These are phyloP conservation scores for Rubia yunnanensis DNA, from an alignment of 257 asterid species.

Conservation along the genomic window DNA sequence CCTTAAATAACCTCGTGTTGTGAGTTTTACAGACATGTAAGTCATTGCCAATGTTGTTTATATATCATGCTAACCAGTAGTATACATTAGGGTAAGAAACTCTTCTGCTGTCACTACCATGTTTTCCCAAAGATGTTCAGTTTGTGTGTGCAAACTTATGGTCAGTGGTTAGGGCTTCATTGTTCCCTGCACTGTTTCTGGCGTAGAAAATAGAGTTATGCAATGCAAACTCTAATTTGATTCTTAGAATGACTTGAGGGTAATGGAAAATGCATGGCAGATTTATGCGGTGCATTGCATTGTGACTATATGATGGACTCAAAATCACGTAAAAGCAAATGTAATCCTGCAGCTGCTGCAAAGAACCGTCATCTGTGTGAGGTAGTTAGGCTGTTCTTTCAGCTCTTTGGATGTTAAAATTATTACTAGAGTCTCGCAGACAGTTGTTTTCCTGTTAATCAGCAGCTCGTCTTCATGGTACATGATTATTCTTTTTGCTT, in stretches of 20 bases:
- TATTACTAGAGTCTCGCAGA: conserved; percentile 59
- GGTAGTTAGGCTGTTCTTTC: conserved; percentile 29
- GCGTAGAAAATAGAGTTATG: too few relatives aligned
- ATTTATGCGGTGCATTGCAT: conserved; percentile 87
- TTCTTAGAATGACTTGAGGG: conserved; percentile 37
- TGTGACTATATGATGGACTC: conserved; percentile 56
- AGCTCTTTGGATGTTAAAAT: background rate
- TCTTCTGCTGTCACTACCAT: background rate
- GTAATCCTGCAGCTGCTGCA: conserved; percentile 89
- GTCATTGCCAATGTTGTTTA: background rate
- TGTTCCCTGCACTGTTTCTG: conserved; percentile 62
- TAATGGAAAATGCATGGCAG: conserved; percentile 85
- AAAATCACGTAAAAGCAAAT: conserved; percentile 59
- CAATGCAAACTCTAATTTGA: conserved; percentile 4
- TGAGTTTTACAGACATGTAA: background rate
- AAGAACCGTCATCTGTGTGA: conserved; percentile 79
- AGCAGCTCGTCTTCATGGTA: conserved; percentile 82
- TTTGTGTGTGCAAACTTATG: background rate
- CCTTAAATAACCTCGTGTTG: background rate
- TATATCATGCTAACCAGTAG: too few relatives aligned
- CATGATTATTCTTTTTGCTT: background rate
- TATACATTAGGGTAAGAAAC: background rate
- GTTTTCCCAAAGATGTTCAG: background rate
- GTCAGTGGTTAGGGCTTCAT: background rate
- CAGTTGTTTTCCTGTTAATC: conserved; percentile 65